Base-by-base conservation (phyloP, 1,284 basidiomycete species). In the Somion occarium region DNA sequence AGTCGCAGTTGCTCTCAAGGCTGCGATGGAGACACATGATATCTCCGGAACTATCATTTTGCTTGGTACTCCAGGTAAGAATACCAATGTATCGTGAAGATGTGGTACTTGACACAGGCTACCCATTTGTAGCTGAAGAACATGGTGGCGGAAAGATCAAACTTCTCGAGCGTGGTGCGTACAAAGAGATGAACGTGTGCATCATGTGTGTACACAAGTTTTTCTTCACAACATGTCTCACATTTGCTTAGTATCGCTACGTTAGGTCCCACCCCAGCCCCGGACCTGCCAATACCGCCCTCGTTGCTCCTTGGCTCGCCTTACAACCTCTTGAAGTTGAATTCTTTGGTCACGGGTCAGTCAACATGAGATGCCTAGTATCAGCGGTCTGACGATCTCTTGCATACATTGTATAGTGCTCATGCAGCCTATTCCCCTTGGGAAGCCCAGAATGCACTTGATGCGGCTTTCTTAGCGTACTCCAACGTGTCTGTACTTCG, bases 401-500 rank as follows among this genome's bases (percentile, higher is more conserved):
- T n/a, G n/a, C 39, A 27, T 50, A 15, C 23, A 49, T 49, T 34
- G 19, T 34, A 53, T 55, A 87, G 87, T 42, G 83, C 87, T 19
- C 88, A 91, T 62, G 89, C 88, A 12, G 83, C 80, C 24, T 78
- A 75, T 30, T 76, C 85, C 2, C 89, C 87, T 15, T 91, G 89
- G 89, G 87, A 92, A 67, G 92, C 85, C 22, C 77, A 79, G 53
- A 93, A 93, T 62, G 91, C 91, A 3, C 78, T 91, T 39, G 91
- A 93, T 64, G 92, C 90, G 0, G 91, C 87, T 1, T 85, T 91
- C 59, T 69, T 89, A 15, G 86, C 89, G 2, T 94, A 94, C 67
- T 79, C 79, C 5, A 76, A 78, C 51, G 75, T 94, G 43, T 84
- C 88, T 7, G 81, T 81, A 1, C 73, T 94, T 42, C 78, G 91